phyloP scores from a whole-genome alignment of 768 basidiomycete genomes.

The Trametes maxima region DNA sequence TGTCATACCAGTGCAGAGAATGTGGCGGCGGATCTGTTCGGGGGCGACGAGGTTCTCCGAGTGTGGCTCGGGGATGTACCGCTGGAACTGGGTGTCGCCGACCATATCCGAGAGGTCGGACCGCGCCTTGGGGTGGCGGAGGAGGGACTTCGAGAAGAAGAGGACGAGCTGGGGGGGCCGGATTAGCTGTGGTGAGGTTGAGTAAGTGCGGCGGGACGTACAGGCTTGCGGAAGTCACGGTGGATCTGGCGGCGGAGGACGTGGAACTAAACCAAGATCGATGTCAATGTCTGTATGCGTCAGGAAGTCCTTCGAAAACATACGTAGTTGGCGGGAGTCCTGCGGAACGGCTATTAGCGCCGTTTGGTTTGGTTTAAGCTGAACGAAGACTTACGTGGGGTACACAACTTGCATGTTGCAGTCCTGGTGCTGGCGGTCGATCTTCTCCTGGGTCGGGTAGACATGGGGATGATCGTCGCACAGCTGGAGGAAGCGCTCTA shows the following conservation, averaged over 20 bases:
- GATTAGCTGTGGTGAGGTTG: background rate
- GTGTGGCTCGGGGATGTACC: constrained; percentile 87
- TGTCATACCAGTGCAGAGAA: constrained; percentile 76
- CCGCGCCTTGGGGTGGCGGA: constrained; percentile 94
- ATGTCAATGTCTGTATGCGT: constrained; percentile 18
- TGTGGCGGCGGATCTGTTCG: constrained; percentile 87
- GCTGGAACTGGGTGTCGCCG: constrained; percentile 87
- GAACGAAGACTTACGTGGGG: constrained; percentile 67
- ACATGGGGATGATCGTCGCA: constrained; percentile 95
- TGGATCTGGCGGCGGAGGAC: constrained; percentile 95
- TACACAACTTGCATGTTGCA: constrained; percentile 99
- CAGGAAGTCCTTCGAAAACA: constrained; percentile 23
- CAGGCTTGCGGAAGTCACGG: constrained; percentile 98
- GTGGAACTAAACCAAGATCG: constrained; percentile 67
- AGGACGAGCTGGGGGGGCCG: constrained; percentile 64
- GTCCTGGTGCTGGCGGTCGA: constrained; percentile 95
- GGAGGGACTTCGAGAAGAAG: constrained; percentile 96
- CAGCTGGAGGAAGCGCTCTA: constrained; percentile 96
- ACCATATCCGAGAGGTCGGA: constrained; percentile 88
- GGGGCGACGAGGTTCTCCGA: constrained; percentile 73
- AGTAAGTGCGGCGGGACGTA: constrained; percentile 37
- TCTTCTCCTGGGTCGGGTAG: constrained; percentile 86
- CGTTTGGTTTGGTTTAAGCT: background rate
- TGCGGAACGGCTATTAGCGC: constrained; percentile 30
- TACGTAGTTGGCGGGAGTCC: constrained; percentile 93